These are phyloP conservation scores for Cucumis cinereus DNA, from an alignment of 306 rosid species.

Conservation along the genomic window DNA sequence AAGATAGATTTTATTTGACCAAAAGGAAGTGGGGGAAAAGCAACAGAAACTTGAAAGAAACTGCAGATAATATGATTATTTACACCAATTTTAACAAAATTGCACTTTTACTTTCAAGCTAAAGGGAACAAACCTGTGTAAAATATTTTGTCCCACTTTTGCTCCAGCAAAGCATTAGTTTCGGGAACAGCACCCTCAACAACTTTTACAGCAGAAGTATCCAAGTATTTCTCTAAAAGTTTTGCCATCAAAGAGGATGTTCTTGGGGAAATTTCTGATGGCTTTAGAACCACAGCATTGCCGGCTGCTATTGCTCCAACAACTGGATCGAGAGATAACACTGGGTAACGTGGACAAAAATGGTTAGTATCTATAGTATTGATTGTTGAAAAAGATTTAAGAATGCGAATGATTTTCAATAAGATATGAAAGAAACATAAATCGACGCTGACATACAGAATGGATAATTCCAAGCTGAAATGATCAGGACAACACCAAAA, in stretches of 20 bases:
- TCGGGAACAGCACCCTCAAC: constrained; percentile 85
- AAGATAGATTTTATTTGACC: background rate
- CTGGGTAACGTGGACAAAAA: constrained; percentile 26
- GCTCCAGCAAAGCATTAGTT: constrained; percentile 76
- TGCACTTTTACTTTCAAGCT: background rate
- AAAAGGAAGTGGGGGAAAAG: background rate
- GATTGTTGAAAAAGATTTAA: constrained; percentile 2
- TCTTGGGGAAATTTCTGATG: constrained; percentile 87
- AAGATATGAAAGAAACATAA: background rate
- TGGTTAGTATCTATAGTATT: background rate
- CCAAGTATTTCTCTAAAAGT: constrained; percentile 58
- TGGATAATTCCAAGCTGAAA: constrained; percentile 99
- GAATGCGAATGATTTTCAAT: background rate
- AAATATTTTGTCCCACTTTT: constrained; percentile 98
- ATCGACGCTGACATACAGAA: constrained; percentile 45
- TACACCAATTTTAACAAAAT: background rate
- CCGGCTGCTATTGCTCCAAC: constrained; percentile 98
- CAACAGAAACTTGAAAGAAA: background rate
- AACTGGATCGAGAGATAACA: constrained; percentile 86
- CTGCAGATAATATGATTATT: background rate
- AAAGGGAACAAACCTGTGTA: constrained; percentile 60
- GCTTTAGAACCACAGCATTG: constrained; percentile 88
- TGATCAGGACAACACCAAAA: constrained; percentile 64
- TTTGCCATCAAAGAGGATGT: constrained; percentile 69
- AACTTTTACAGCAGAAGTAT: constrained; percentile 58